phyloP scores from a whole-genome alignment of 345 rosid genomes.

The Linum usitatissimum region DNA sequence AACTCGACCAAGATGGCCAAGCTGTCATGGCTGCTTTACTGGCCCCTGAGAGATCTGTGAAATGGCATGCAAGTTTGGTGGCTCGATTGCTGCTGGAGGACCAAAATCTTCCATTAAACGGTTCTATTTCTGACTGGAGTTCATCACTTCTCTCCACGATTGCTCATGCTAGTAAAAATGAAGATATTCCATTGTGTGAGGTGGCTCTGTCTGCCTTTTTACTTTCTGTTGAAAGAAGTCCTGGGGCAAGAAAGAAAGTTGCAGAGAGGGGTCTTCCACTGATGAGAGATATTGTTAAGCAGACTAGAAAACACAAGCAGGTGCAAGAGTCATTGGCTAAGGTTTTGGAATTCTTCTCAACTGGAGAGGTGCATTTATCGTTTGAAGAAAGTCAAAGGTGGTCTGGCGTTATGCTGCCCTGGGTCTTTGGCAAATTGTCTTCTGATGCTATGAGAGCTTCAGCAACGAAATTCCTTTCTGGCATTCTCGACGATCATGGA shows the following conservation, averaged over 20 bases:
- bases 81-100: conserved; percentile 83
- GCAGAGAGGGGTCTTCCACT: conserved; percentile 77
- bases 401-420: conserved; percentile 72
- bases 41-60: conserved; percentile 98
- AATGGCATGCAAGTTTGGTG: conserved; percentile 97
- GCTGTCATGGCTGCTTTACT: conserved; percentile 82
- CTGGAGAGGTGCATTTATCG: conserved; percentile 53
- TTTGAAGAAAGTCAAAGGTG: conserved; percentile 91
- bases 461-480: conserved; percentile 64
- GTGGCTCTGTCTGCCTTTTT: conserved; percentile 82
- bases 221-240: conserved; percentile 75
- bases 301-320: conserved; percentile 49
- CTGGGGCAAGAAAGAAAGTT: conserved; percentile 45
- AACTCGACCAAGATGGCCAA: conserved; percentile 75
- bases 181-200: conserved; percentile 69
- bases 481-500: conserved; percentile 70
- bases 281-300: conserved; percentile 71
- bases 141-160: conserved; percentile 77
- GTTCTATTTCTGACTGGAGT: conserved; percentile 86
- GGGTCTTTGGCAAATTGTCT: conserved; percentile 61
- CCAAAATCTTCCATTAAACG: conserved; percentile 61
- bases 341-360: conserved; percentile 65
- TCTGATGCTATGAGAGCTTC: conserved; percentile 55
- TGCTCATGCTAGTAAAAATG: conserved; percentile 69
- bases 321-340: conserved; percentile 84